phyloP scores from a whole-genome alignment of 1,139 yeast species.

The Pichia terricola region DNA sequence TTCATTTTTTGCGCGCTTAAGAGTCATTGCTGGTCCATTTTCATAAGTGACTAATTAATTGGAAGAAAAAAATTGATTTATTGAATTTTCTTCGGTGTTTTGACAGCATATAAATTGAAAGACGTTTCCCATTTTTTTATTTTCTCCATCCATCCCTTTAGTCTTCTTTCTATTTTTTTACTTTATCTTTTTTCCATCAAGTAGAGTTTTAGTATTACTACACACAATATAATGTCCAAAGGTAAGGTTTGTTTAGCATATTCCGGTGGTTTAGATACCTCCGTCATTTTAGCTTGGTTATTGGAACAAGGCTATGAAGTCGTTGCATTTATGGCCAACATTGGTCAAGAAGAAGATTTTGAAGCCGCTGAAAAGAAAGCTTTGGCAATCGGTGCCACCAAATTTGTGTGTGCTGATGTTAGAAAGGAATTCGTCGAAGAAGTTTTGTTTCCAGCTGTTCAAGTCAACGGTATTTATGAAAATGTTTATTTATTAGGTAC shows the following conservation, averaged over 20 bases:
- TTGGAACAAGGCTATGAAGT: constrained; percentile 97
- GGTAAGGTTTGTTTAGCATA: constrained; percentile 99
- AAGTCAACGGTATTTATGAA: constrained; percentile 94
- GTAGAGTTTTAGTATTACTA: not conserved
- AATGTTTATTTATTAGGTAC: constrained; percentile 94
- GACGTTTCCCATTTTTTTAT: no score
- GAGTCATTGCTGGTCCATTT: not conserved
- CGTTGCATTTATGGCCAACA: constrained; percentile 93
- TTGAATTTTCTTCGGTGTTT: not conserved
- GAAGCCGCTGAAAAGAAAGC: constrained; percentile 97
- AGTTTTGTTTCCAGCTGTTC: constrained; percentile 92
- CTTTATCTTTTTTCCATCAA: not conserved
- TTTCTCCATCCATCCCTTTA: not conserved
- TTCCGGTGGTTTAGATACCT: constrained; percentile 98
- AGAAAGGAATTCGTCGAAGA: constrained; percentile 91
- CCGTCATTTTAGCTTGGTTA: constrained; percentile 95
- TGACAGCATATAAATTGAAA: not conserved
- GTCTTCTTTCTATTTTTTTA: not conserved
- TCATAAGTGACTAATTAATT: not conserved
- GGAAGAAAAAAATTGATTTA: no score
- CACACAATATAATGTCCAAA: constrained; percentile 53
- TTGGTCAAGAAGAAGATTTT: constrained; percentile 98
- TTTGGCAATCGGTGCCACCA: constrained; percentile 91
- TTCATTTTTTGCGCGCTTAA: not conserved
- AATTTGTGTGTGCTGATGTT: constrained; percentile 88